phyloP scores from a whole-genome alignment of 108 stramenopile genomes.

The Epithemia pelagica region DNA sequence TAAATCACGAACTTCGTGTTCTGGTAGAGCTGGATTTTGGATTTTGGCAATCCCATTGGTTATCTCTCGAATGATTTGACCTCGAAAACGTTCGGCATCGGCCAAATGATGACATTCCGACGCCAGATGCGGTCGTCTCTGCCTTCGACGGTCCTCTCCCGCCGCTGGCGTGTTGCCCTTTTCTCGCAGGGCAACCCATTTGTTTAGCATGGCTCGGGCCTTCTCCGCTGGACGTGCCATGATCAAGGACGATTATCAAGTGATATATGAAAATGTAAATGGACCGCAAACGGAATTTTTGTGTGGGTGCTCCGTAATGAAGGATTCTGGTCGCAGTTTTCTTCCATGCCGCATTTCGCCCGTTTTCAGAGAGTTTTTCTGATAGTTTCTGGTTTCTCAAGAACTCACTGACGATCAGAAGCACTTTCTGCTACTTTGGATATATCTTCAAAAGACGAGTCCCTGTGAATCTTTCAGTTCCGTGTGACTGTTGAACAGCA shows the following conservation, averaged over 20 bases:
- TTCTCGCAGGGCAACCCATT: slow-evolving; percentile 92
- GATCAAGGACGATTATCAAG: background rate
- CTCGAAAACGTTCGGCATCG: slow-evolving; percentile 68
- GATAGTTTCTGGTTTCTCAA: too few relatives aligned
- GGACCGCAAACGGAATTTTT: too few relatives aligned
- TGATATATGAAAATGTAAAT: too few relatives aligned
- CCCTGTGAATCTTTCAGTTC: too few relatives aligned
- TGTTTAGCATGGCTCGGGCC: slow-evolving; percentile 93
- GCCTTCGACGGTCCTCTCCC: slow-evolving; percentile 10
- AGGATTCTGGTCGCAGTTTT: too few relatives aligned
- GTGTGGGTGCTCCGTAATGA: too few relatives aligned
- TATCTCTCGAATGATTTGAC: slow-evolving; percentile 85
- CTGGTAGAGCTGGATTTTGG: slow-evolving; percentile 91
- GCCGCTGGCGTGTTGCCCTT: slow-evolving; percentile 35
- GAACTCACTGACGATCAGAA: too few relatives aligned
- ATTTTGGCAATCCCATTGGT: slow-evolving; percentile 75
- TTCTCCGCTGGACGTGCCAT: slow-evolving; percentile 99
- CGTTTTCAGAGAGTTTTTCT: too few relatives aligned
- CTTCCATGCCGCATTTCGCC: too few relatives aligned
- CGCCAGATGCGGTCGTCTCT: slow-evolving; percentile 81
- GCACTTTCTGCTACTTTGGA: too few relatives aligned
- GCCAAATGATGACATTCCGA: slow-evolving; percentile 77
- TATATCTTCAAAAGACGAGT: too few relatives aligned
- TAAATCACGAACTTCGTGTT: slow-evolving; percentile 93
- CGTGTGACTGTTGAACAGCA: too few relatives aligned